phyloP scores from a whole-genome alignment of 306 rosid genomes.

The Dalbergia oliveri region DNA sequence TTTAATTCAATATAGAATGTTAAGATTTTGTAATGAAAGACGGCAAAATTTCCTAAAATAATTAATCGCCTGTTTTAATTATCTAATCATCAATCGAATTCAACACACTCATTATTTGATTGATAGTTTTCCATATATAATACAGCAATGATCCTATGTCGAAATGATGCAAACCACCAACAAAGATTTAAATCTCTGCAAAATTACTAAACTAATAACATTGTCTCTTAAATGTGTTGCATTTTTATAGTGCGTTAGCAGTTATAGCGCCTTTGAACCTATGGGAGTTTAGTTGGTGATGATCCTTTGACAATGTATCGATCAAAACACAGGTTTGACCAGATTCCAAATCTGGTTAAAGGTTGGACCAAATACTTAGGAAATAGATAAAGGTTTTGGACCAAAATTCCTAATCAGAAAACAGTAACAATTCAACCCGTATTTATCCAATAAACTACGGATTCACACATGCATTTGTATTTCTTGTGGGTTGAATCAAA shows the following conservation, averaged over 20 bases:
- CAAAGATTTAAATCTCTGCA: neutral
- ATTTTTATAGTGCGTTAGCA: too few species aligned
- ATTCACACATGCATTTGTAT: neutral
- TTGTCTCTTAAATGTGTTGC: too few species aligned
- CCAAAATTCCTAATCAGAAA: neutral
- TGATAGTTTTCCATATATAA: neutral
- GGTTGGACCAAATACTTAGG: neutral
- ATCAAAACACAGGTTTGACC: neutral
- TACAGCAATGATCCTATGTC: neutral
- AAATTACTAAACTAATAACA: too few species aligned
- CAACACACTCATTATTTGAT: too few species aligned
- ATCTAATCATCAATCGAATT: too few species aligned
- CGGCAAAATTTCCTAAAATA: too few species aligned
- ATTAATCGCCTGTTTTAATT: too few species aligned
- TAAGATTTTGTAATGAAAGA: too few species aligned
- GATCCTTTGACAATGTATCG: neutral
- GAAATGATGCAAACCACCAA: neutral
- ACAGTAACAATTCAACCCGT: conserved; percentile 1
- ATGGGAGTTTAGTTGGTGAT: neutral
- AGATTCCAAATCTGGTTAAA: neutral
- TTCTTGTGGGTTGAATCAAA: neutral
- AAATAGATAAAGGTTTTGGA: neutral
- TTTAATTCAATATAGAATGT: too few species aligned
- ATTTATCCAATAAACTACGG: conserved; percentile 12
- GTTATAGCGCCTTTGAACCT: neutral